phyloP scores from a whole-genome alignment of 2,329 filamentous ascomycete genomes.

The Sclerotinia glacialis region DNA sequence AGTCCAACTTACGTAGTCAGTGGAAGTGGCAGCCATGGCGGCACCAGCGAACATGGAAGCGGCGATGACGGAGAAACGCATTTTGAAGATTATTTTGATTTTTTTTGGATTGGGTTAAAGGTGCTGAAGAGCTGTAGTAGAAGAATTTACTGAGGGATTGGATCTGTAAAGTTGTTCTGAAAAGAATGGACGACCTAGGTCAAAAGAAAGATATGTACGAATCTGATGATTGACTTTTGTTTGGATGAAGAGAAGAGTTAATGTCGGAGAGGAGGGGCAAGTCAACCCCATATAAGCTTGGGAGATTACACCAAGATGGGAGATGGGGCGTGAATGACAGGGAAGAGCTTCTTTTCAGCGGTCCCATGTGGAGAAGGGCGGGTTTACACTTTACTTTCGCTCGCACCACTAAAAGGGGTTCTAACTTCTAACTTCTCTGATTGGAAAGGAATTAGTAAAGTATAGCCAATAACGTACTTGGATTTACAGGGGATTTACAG shows the following conservation, averaged over 20 bases:
- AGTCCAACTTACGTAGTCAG: slow-evolving; percentile 16
- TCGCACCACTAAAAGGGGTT: slow-evolving; percentile 2
- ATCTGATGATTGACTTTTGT: slow-evolving; percentile 26
- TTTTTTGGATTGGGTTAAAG: slow-evolving; percentile 17
- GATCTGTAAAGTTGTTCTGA: slow-evolving; percentile 26
- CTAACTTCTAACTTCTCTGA: too few species aligned
- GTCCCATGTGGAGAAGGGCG: slow-evolving; percentile 18
- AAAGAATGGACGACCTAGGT: slow-evolving; percentile 41
- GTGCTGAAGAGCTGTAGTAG: slow-evolving; percentile 31
- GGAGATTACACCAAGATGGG: slow-evolving; percentile 27
- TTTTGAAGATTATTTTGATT: slow-evolving; percentile 24
- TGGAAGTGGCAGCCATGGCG: slow-evolving; percentile 21
- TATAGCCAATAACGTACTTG: not conserved
- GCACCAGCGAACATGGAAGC: slow-evolving; percentile 24
- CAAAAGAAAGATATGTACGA: slow-evolving; percentile 29
- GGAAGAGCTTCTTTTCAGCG: slow-evolving; percentile 17
- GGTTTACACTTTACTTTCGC: not conserved
- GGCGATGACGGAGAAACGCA: slow-evolving; percentile 28
- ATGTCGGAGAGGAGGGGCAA: slow-evolving; percentile 16
- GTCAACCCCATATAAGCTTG: slow-evolving; percentile 27
- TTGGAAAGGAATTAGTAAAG: not conserved
- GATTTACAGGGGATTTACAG: slow-evolving; percentile 19
- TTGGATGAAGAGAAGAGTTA: slow-evolving; percentile 31
- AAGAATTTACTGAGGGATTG: slow-evolving; percentile 1
- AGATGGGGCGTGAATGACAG: slow-evolving; percentile 4